Evolutionary conservation across 768 basidiomycete species (phyloP).

Genomic region (Rhodotorula taiwanensis): DNA sequence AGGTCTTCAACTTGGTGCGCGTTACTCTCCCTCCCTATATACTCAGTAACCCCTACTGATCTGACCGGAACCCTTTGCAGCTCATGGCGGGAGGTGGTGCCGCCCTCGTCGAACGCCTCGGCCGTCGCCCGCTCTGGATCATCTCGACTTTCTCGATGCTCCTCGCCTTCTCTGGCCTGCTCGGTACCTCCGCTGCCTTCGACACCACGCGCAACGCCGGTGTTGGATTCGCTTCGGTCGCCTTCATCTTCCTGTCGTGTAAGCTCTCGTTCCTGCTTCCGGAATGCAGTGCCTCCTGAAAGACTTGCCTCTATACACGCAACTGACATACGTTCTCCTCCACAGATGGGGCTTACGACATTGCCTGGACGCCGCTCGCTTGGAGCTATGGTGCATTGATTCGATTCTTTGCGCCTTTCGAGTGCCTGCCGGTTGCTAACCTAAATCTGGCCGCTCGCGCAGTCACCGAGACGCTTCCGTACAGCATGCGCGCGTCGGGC

Average conservation of each 20-base stretch:
- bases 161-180: conserved; percentile 32
- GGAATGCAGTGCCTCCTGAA: conserved; percentile 9
- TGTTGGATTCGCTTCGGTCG: conserved; percentile 39
- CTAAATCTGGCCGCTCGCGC: no score
- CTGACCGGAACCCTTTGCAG: no score
- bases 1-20: conserved; percentile 14
- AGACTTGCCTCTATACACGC: no score
- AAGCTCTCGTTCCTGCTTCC: conserved; percentile 7
- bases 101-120: conserved; percentile 41
- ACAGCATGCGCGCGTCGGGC: conserved; percentile 14
- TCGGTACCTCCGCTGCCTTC: conserved; percentile 38
- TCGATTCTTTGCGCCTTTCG: neutral
- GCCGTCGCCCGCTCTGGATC: conserved; percentile 42
- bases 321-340: neutral
- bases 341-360: conserved; percentile 12
- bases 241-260: conserved; percentile 42
- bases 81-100: conserved; percentile 24
- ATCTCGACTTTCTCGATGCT: conserved; percentile 40
- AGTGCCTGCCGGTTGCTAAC: no score
- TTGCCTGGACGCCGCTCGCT: conserved; percentile 14
- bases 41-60: conserved; percentile 5
- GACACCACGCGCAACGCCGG: conserved; percentile 33
- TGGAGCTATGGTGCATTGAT: conserved; percentile 4
- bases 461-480: conserved; percentile 9
- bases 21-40: neutral